Evolutionary conservation across 2,329 filamentous ascomycete genomes (phyloP), one percentile per base, ranked within the genome.

Genomic region (Trichoderma breve): DNA sequence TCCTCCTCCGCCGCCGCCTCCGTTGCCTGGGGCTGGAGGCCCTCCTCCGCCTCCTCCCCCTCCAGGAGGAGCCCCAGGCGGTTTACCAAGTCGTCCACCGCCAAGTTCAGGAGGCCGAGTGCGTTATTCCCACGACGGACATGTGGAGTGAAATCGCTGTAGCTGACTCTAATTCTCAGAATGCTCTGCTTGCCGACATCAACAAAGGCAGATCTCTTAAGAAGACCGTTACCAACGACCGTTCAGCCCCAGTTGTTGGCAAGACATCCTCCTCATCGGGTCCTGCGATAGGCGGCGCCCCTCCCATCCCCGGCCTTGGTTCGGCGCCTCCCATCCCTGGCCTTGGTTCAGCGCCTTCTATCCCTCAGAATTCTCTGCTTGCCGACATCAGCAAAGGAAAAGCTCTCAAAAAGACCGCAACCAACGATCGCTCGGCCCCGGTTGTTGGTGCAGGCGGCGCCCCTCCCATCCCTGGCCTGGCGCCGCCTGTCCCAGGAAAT

Each of bases 371-470:
- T 77, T 95, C 95, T 70, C 87, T 99, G 36, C 88, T 98, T 57
- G 88, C 90, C 78, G 95, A 98, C 81, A 99, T 99, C 76, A 85
- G 86, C 75, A 97, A 97, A 81, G 96, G 95, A 74, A 87, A 84
- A 76, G 84, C 85, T 73, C 86, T 98, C 72, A 97, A 92, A 83
- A 98, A 97, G 82, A 87, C 93, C 34, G 91, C 94, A 71, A 93
- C 95, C 76, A 98, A 98, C 82, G 95, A 98, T 82, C 91, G 95
- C 81, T 98, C 95, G 28, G 93, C 93, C 8, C 95, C 95, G 1
- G 77, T 87, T 64, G 81, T 98, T 71, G 74, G 6, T 71, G 79
- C 92, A 71, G 91, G 90, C 75, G 91, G 92, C 74, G 95, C 94
- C 64, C 95, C 95, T 51, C 92, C 95, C 28, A 86, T 97, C 12